Percentiles rank a stretch among this genome's conserved stretches.
These are phyloP conservation scores for Euphrasia confusa DNA, from an alignment of 257 asterid genomes.

Conservation along the genomic window DNA sequence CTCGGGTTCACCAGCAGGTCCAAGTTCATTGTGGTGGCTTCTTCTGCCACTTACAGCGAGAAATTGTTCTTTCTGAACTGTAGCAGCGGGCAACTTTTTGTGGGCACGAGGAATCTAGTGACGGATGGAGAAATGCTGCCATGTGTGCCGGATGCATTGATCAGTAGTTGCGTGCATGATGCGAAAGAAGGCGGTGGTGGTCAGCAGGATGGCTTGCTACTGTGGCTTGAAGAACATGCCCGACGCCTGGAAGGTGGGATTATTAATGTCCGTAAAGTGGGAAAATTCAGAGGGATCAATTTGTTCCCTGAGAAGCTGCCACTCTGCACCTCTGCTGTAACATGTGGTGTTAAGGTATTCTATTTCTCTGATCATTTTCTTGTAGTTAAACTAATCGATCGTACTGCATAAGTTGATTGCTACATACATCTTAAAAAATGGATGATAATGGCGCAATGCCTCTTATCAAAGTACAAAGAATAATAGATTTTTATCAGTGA, in stretches of 20 bases:
- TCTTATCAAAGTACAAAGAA: too few species aligned
- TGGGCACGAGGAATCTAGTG: conserved; percentile 67
- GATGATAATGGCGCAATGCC: neutral
- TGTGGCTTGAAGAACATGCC: conserved; percentile 92
- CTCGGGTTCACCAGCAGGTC: conserved; percentile 40
- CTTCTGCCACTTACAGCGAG: conserved; percentile 49
- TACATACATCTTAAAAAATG: neutral
- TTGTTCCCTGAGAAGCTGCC: conserved; percentile 71
- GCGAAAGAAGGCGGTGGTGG: conserved; percentile 21
- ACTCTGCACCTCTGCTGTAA: conserved; percentile 59
- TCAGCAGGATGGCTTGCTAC: conserved; percentile 66
- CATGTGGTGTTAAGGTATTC: conserved; percentile 82
- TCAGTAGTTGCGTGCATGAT: conserved; percentile 43
- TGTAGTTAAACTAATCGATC: neutral
- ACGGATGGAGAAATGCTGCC: conserved; percentile 76
- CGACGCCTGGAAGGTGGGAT: conserved; percentile 62
- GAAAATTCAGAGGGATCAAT: conserved; percentile 55
- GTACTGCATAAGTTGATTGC: neutral
- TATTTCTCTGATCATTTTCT: neutral
- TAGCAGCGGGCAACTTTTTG: conserved; percentile 70
- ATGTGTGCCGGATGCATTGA: conserved; percentile 68
- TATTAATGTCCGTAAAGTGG: conserved; percentile 50
- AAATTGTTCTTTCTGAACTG: conserved; percentile 74
- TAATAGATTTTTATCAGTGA: too few species aligned
- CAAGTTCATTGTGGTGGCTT: conserved; percentile 58